Base-by-base conservation (phyloP, 2,329 filamentous ascomycete genomes). In the Neonectria punicea region DNA sequence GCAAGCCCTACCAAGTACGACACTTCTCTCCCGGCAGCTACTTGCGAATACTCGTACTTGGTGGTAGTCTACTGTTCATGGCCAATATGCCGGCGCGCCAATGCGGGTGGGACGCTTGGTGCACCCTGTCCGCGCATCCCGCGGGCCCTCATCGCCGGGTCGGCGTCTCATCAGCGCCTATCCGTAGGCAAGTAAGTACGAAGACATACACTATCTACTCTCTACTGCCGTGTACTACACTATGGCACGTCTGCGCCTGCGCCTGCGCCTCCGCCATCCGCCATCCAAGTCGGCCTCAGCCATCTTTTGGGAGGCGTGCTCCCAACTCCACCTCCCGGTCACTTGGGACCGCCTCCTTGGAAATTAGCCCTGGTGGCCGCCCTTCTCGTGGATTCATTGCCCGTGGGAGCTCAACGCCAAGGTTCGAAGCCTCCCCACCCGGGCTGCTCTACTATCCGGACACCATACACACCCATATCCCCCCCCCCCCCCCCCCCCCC, bases 181-280 rank as follows among this genome's bases (percentile, higher is more conserved):
- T 36, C 14, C 34, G 34, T 14, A 36, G 22, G 22, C 4, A 6
- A 25, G 5, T 25, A 25, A 6, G 25, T 25, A 25, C 25, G 25
- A 25, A 25, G 25, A 25, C 25, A 22, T 4, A 22, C 22, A 4
- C 2, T 22, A 22, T 6, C 25, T 25, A 5, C 25, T 25, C 34
- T 36, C 5, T 14, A 34, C 32, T 14, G 5, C 13, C 36, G 36
- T 36, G 34, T 14, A 36, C 14, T 16, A 36, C 13, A 25, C 22
- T 22, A 22, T 5, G 25, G 16, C 10, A 6, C 39, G 20, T 18
- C 32, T 57, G 56, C 56, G 56, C 56, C 56, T 22, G 22, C 22
- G 22, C 28, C 32, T 53, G 56, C 56, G 56, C 56, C 56, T 28
- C 46, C n/a, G 47, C 18, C 43, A 57, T 50, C 22, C n/a, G 16